Evolutionary conservation across 1,139 yeast species (phyloP).

Genomic region (Eremothecium coryli): DNA sequence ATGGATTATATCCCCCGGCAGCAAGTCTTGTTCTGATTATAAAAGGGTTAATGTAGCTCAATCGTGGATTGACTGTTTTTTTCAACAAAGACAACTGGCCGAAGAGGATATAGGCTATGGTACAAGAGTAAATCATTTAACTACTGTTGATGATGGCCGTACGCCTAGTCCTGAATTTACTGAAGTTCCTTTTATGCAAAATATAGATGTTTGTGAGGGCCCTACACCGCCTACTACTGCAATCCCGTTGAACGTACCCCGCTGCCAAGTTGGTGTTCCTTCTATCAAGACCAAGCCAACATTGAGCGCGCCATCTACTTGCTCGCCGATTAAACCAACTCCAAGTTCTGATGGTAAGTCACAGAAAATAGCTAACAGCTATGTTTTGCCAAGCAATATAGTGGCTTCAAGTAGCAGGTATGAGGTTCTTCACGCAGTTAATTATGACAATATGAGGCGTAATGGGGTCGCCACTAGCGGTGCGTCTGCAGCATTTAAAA

Average conservation of each 20-base stretch:
- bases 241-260: too few species aligned
- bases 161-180: neutral
- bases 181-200: neutral
- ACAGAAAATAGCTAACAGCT: neutral
- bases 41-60: slow-evolving; percentile 27
- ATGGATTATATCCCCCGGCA: slow-evolving; percentile 44
- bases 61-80: slow-evolving; percentile 37
- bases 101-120: neutral
- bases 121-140: neutral
- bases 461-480: slow-evolving; percentile 25
- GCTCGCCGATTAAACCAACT: too few species aligned
- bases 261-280: too few species aligned
- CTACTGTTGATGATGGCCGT: neutral
- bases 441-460: slow-evolving; percentile 9
- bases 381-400: slow-evolving; percentile 19
- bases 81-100: neutral
- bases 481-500: slow-evolving; percentile 30
- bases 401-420: slow-evolving; percentile 29
- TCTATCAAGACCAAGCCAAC: neutral
- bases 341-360: neutral
- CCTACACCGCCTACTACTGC: neutral
- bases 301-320: neutral
- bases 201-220: neutral
- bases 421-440: slow-evolving; percentile 24
- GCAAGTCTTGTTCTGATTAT: slow-evolving; percentile 6